Conservation (phyloP, 805 yeast species). For the Saccharomyces mikatae region DNA sequence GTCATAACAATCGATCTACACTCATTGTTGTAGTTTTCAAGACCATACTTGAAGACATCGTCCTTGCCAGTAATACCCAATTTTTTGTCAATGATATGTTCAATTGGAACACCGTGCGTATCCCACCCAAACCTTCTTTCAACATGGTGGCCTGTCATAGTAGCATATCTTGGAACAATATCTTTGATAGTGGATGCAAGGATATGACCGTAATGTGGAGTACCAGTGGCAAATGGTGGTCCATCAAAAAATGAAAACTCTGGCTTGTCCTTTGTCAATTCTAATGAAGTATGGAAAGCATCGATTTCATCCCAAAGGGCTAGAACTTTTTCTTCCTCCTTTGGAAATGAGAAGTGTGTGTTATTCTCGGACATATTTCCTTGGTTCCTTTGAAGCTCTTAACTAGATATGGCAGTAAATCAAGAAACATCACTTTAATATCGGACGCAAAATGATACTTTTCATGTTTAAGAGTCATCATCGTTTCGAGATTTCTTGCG, state of each 20-base stretch:
- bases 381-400: background rate
- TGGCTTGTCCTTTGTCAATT: slow-evolving; percentile 77
- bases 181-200: slow-evolving; percentile 95
- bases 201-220: slow-evolving; percentile 98
- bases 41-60: slow-evolving; percentile 90
- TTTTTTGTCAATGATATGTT: slow-evolving; percentile 97
- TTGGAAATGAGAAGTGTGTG: slow-evolving; percentile 63
- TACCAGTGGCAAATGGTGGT: slow-evolving; percentile 99
- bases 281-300: slow-evolving; percentile 84
- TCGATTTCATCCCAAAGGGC: slow-evolving; percentile 81
- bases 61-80: slow-evolving; percentile 87
- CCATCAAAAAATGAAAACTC: slow-evolving; percentile 95
- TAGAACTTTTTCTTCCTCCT: slow-evolving; percentile 79
- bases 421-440: background rate
- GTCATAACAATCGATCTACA: slow-evolving; percentile 97
- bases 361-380: slow-evolving; percentile 31
- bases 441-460: background rate
- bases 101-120: slow-evolving; percentile 97
- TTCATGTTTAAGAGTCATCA: background rate
- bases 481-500: background rate
- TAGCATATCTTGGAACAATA: slow-evolving; percentile 94
- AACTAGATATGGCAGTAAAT: background rate
- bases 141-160: slow-evolving; percentile 93
- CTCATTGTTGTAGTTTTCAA: slow-evolving; percentile 86
- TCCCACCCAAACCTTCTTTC: slow-evolving; percentile 99